Percentiles rank a stretch among this genome's conserved stretches.
These are phyloP conservation scores for Zancudomyces culisetae DNA, from an alignment of 371 early-diverging fungal genomes.

Conservation along the genomic window DNA sequence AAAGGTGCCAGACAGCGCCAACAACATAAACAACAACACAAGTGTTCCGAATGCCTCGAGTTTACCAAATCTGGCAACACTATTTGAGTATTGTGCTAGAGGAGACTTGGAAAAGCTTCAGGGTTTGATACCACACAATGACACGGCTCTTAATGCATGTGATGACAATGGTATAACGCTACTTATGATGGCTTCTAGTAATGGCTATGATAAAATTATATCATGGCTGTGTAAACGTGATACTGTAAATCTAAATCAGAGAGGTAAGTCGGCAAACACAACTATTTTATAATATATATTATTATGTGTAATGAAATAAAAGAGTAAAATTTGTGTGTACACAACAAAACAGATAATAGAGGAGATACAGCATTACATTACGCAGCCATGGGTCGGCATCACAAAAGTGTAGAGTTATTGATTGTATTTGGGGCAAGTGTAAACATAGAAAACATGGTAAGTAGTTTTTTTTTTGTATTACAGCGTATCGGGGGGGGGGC, in stretches of 20 bases:
- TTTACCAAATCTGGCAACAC: too few relatives aligned
- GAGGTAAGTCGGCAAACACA: too few relatives aligned
- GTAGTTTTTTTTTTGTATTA: too few relatives aligned
- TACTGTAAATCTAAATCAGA: not conserved
- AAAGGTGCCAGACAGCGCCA: too few relatives aligned
- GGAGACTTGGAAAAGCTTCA: too few relatives aligned
- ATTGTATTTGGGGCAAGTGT: not conserved
- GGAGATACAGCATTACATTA: slow-evolving; percentile 2
- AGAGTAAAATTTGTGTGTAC: not conserved
- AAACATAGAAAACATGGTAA: not conserved
- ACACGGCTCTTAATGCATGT: slow-evolving; percentile 25
- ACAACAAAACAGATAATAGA: not conserved
- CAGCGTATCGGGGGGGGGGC: too few relatives aligned
- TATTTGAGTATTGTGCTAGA: too few relatives aligned
- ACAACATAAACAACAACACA: too few relatives aligned
- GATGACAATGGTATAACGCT: slow-evolving; percentile 12
- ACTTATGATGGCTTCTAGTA: slow-evolving; percentile 1
- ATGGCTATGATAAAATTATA: not conserved
- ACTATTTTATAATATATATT: too few relatives aligned
- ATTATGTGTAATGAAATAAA: not conserved
- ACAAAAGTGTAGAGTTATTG: not conserved
- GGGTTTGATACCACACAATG: slow-evolving; percentile 67
- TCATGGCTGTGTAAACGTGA: slow-evolving; percentile 1
- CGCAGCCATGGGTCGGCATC: not conserved
- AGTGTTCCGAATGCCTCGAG: too few relatives aligned